Evolutionary conservation across 495 filamentous ascomycete species (phyloP), one percentile per base, ranked within the genome.

Genomic region (Cudoniella acicularis): DNA sequence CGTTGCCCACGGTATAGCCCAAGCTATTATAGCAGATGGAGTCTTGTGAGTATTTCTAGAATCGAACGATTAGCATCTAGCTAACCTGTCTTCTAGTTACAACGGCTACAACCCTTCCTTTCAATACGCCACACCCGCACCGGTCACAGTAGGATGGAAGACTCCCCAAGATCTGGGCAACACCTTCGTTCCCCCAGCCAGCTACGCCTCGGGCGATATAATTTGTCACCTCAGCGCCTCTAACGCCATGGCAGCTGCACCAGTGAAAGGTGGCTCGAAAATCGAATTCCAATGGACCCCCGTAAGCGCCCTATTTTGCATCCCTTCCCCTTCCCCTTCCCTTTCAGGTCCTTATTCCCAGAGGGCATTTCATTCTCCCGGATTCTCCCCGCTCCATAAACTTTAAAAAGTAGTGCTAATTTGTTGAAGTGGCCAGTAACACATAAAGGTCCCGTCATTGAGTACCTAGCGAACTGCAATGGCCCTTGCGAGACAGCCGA

Each of bases 401-500:
- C n/a, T n/a, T n/a, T n/a, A n/a, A n/a, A n/a, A n/a, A n/a, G n/a
- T n/a, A n/a, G n/a, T n/a, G n/a, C n/a, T n/a, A n/a, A n/a, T n/a
- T n/a, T n/a, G n/a, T n/a, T n/a, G n/a, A n/a, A n/a, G n/a, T 75
- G 61, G 64, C 64, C 61, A 0, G 47, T 36, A 2, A 20, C 26
- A 2, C 64, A 89, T 67, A 76, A 85, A 61, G 85, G 90, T 6
- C 88, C 88, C 4, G 83, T 88, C 68, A 83, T 90, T 55, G 83
- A 84, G 72, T 92, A 91, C 70, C 71, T 94, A 1, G 90, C 89
- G 50, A 79, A 83, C 60, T 92, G 88, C 79, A 79, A 83, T 62
- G 87, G 87, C 20, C 74, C 83, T 57, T 64, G 88, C 77, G 75
- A 81, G 52, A 77, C 69, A 1, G 87, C 83, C 18, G 79, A 88